Conservation (phyloP, 345 rosid genomes). For the Carallia brachiata region DNA sequence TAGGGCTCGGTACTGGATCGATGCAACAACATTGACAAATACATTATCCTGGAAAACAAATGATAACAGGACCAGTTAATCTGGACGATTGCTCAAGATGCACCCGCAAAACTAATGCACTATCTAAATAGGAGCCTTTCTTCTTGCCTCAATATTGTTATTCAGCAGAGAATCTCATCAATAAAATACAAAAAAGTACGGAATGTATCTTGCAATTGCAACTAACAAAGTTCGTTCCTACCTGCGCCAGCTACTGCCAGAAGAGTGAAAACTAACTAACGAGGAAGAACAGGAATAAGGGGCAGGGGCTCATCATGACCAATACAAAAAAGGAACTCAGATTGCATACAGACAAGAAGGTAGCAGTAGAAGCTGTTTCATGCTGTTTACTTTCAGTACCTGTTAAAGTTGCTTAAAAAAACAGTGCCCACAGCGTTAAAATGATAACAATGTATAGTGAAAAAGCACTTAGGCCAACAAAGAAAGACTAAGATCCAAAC, state of each 20-base stretch:
- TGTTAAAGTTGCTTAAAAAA: neutral
- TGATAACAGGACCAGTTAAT: neutral
- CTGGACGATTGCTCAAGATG: neutral
- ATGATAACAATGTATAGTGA: neutral
- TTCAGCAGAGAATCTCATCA: neutral
- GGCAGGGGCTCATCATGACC: too few species aligned
- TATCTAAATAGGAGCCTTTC: too few species aligned
- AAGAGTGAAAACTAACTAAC: neutral
- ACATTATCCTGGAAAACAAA: constrained; percentile 24
- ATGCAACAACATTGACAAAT: constrained; percentile 21
- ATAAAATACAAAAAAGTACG: neutral
- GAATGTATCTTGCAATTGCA: neutral
- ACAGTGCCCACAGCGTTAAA: neutral
- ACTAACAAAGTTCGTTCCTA: neutral
- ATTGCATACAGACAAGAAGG: neutral
- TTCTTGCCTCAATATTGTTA: neutral
- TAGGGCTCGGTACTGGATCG: constrained; percentile 20
- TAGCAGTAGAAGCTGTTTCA: neutral
- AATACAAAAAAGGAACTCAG: too few species aligned
- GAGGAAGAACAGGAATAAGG: neutral
- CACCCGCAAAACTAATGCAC: too few species aligned
- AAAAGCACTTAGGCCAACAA: neutral
- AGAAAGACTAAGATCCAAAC: neutral
- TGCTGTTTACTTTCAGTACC: neutral
- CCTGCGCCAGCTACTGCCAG: neutral